Evolutionary conservation across 805 yeast species (phyloP).

Genomic region (Alloascoidea hylecoeti): DNA sequence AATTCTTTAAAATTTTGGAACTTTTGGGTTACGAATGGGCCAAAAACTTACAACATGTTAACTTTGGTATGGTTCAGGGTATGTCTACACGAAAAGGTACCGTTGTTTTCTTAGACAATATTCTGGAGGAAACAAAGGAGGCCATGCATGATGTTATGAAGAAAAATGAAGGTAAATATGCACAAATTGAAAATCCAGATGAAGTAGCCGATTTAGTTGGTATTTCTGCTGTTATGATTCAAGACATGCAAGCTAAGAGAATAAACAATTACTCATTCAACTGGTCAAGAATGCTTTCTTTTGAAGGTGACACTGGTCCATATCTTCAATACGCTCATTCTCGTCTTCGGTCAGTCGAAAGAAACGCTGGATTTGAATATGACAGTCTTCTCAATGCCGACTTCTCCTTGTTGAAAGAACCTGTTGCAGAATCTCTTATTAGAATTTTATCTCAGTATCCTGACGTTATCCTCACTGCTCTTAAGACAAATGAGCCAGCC

Average conservation of each 20-base stretch:
- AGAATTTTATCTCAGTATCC: constrained; percentile 85
- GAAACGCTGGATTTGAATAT: constrained; percentile 50
- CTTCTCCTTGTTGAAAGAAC: constrained; percentile 50
- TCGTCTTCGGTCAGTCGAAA: constrained; percentile 85
- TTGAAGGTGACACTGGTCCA: constrained; percentile 99
- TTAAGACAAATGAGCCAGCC: constrained; percentile 80
- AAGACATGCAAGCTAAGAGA: constrained; percentile 97
- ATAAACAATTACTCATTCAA: constrained; percentile 91
- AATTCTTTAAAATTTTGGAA: constrained; percentile 86
- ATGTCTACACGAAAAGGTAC: constrained; percentile 98
- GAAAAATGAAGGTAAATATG: constrained; percentile 78
- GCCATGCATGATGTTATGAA: constrained; percentile 96
- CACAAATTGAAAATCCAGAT: constrained; percentile 89
- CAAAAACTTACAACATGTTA: constrained; percentile 61
- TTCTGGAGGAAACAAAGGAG: constrained; percentile 84
- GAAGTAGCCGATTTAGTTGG: constrained; percentile 92
- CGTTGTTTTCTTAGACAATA: constrained; percentile 92
- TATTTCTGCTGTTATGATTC: constrained; percentile 95
- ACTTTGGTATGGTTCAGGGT: constrained; percentile 96
- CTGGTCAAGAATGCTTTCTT: constrained; percentile 97
- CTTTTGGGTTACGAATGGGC: constrained; percentile 90
- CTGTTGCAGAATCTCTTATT: constrained; percentile 53
- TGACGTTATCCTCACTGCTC: constrained; percentile 72
- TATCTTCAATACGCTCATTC: constrained; percentile 97
- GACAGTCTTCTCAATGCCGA: constrained; percentile 35